phyloP scores from a whole-genome alignment of 2,329 filamentous ascomycete genomes.

The Sporothrix luriei region DNA sequence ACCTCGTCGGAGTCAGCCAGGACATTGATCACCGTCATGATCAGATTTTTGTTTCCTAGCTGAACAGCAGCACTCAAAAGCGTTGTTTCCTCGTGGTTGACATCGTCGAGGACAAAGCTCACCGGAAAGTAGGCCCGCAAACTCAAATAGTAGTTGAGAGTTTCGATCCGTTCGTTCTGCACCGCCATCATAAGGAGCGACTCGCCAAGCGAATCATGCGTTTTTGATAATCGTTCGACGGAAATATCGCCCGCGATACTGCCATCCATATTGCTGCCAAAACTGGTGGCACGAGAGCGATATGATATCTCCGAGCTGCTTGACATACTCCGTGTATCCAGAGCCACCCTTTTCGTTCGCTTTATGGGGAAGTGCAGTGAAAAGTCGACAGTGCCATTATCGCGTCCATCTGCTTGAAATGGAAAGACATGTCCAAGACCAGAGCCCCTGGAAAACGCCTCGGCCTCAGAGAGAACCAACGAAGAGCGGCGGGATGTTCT shows the following conservation, averaged over 20 bases:
- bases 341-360: slow-evolving; percentile 76
- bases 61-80: slow-evolving; percentile 89
- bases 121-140: slow-evolving; percentile 75
- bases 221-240: slow-evolving; percentile 74
- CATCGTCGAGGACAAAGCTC: slow-evolving; percentile 73
- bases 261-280: slow-evolving; percentile 68
- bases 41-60: slow-evolving; percentile 72
- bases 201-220: slow-evolving; percentile 71
- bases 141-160: slow-evolving; percentile 77
- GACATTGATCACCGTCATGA: slow-evolving; percentile 74
- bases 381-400: slow-evolving; percentile 32
- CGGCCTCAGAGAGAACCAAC: slow-evolving; percentile 47
- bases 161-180: slow-evolving; percentile 68
- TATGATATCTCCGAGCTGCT: slow-evolving; percentile 83
- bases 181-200: slow-evolving; percentile 88
- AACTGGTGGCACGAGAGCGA: slow-evolving; percentile 75
- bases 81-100: slow-evolving; percentile 87
- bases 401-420: slow-evolving; percentile 59
- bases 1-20: slow-evolving; percentile 56
- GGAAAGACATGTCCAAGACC: slow-evolving; percentile 85
- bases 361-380: slow-evolving; percentile 48
- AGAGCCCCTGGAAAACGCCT: slow-evolving; percentile 58
- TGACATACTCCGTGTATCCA: slow-evolving; percentile 88
- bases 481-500: slow-evolving; percentile 50
- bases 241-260: slow-evolving; percentile 84